Evolutionary conservation across 1,284 basidiomycete species (phyloP).

Genomic region (Sparassis latifolia): DNA sequence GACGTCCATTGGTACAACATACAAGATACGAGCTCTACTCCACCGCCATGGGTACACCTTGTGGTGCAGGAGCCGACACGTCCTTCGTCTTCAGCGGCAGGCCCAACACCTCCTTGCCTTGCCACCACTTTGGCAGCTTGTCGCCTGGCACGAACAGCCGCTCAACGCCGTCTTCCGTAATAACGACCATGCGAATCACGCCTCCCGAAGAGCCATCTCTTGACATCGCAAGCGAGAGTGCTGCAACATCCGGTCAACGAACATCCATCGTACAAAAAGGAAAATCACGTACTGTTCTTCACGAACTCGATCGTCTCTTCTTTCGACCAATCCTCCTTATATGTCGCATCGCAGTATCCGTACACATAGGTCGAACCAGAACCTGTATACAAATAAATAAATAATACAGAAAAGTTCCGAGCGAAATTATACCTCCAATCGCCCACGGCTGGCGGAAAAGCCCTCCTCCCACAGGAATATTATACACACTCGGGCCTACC

Average conservation of each 20-base stretch:
- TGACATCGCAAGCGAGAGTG: conserved; percentile 93
- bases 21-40: conserved; percentile 29
- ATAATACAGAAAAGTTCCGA: background rate
- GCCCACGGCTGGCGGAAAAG: conserved; percentile 95
- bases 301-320: conserved; percentile 95
- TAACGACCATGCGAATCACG: conserved; percentile 95
- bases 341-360: conserved; percentile 99
- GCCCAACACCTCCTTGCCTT: conserved; percentile 67
- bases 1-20: too few species aligned
- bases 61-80: conserved; percentile 28
- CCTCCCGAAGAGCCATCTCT: conserved; percentile 98
- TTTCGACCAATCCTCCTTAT: conserved; percentile 85
- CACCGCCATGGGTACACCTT: conserved; percentile 54
- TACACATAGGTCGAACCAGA: conserved; percentile 98
- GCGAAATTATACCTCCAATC: conserved; percentile 67
- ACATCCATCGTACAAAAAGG: conserved; percentile 3
- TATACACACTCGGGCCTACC: conserved; percentile 91
- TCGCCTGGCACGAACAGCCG: conserved; percentile 94
- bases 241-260: conserved; percentile 34
- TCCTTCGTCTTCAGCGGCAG: conserved; percentile 28
- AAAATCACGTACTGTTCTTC: conserved; percentile 75
- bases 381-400: conserved; percentile 38
- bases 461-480: conserved; percentile 91
- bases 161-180: conserved; percentile 89
- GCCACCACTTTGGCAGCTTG: conserved; percentile 83